A percentile compares a stretch with the other conserved stretches of the same genome.
Evolutionary conservation across 208 protist species (phyloP).

Genomic region (Crithidia thermophila): DNA sequence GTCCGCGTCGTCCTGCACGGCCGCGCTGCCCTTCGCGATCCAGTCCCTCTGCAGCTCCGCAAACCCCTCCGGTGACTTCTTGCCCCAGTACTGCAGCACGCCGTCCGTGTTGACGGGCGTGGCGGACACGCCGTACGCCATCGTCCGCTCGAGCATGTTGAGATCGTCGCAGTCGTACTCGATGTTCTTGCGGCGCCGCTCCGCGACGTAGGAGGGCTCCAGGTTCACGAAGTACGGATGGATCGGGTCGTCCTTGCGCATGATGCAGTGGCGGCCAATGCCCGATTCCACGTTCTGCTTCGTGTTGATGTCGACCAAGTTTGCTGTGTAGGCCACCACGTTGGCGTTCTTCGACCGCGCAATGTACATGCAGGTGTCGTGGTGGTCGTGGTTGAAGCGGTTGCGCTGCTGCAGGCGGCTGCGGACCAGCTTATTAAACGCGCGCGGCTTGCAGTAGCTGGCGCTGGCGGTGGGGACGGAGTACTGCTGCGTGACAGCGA

Average conservation of each 20-base stretch:
- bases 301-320: conserved; percentile 29
- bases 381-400: conserved; percentile 72
- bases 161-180: conserved; percentile 66
- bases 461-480: conserved; percentile 32
- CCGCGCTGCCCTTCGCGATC: conserved; percentile 7
- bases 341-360: conserved; percentile 79
- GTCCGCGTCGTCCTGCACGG: neutral
- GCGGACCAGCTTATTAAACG: conserved; percentile 50
- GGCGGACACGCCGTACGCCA: conserved; percentile 78
- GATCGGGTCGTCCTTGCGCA: conserved; percentile 50
- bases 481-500: conserved; percentile 27
- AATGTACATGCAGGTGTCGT: conserved; percentile 85
- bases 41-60: conserved; percentile 17
- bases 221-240: conserved; percentile 80
- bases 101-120: conserved; percentile 26
- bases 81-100: conserved; percentile 25
- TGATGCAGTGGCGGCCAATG: conserved; percentile 30
- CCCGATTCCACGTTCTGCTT: conserved; percentile 30
- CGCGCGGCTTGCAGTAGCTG: conserved; percentile 23
- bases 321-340: conserved; percentile 77
- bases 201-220: conserved; percentile 60
- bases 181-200: conserved; percentile 41
- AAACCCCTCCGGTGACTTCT: conserved; percentile 20
- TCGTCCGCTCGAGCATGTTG: conserved; percentile 66
- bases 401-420: conserved; percentile 42